A percentile compares a stretch with the other conserved stretches of the same genome.
Conservation (phyloP, 2,329 filamentous ascomycete species). For the Cercospora sp. region DNA sequence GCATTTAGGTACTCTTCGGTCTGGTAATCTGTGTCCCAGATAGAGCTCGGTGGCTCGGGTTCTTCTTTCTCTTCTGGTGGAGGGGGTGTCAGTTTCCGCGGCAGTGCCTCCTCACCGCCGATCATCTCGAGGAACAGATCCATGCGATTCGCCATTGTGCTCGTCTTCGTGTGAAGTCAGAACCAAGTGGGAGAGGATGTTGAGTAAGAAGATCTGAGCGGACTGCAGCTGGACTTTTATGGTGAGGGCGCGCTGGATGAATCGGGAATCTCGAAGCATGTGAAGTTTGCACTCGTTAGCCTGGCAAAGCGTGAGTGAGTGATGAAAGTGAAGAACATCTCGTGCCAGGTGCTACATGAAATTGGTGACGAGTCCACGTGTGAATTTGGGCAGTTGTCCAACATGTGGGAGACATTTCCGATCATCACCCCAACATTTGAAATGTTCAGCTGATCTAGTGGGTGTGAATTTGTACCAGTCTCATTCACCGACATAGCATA, state of each 20-base stretch:
- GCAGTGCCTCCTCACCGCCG: constrained; percentile 25
- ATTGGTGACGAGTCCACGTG: neutral
- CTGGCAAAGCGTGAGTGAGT: neutral
- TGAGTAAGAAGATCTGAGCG: neutral
- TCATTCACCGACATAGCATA: neutral
- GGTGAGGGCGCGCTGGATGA: neutral
- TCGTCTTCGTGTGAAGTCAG: neutral
- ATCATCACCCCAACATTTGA: neutral
- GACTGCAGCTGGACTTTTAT: neutral
- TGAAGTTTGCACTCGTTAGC: neutral
- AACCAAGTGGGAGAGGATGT: neutral
- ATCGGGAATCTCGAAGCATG: neutral
- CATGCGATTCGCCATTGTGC: constrained; percentile 11
- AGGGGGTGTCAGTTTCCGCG: constrained; percentile 19
- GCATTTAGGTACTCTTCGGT: constrained; percentile 17
- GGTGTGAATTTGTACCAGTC: neutral
- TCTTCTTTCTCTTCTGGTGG: constrained; percentile 7
- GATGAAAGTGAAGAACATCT: neutral
- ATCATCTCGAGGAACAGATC: constrained; percentile 20
- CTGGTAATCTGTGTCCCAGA: constrained; percentile 14
- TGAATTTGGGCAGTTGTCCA: neutral
- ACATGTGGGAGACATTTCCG: neutral
- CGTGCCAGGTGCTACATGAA: neutral
- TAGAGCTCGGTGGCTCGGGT: neutral
- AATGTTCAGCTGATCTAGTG: neutral